Percentiles rank a stretch among this genome's conserved stretches.
Conservation (phyloP, 2,329 filamentous ascomycete species). For the Ophiostoma piceae region DNA sequence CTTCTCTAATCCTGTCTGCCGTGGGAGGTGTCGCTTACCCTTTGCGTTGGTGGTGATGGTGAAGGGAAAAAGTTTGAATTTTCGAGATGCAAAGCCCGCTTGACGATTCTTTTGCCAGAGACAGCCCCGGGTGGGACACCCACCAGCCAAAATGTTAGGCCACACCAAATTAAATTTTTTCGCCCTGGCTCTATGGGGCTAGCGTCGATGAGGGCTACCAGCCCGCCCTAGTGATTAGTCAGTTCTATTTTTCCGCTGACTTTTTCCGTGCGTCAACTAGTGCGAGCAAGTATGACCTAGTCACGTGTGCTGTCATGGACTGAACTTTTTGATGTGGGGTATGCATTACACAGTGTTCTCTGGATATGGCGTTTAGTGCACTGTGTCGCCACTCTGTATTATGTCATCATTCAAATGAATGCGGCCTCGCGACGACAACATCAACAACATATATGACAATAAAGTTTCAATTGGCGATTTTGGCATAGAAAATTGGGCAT, state of each 20-base stretch:
- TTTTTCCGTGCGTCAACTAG: slow-evolving; percentile 3
- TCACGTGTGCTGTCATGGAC: neutral
- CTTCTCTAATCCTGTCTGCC: slow-evolving; percentile 9
- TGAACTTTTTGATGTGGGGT: neutral
- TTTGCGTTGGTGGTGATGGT: slow-evolving; percentile 25
- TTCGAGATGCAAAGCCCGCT: slow-evolving; percentile 25
- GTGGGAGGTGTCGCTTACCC: slow-evolving; percentile 25
- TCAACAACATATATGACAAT: too few species aligned
- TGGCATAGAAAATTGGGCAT: too few species aligned
- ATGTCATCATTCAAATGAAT: neutral
- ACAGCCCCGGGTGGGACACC: slow-evolving; percentile 18
- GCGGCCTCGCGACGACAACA: too few species aligned
- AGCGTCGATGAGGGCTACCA: slow-evolving; percentile 25
- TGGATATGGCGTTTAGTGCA: neutral
- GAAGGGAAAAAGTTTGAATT: slow-evolving; percentile 24
- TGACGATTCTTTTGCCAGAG: slow-evolving; percentile 23
- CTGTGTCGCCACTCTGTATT: neutral
- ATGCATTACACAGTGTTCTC: neutral
- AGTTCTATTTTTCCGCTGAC: neutral
- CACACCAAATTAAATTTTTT: slow-evolving; percentile 28
- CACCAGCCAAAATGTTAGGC: slow-evolving; percentile 16
- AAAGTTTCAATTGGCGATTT: too few species aligned
- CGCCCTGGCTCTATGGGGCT: neutral
- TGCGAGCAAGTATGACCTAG: neutral
- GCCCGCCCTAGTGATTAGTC: slow-evolving; percentile 23